These are phyloP conservation scores for Simplicillium aogashimaense DNA, from an alignment of 2,329 filamentous ascomycete genomes.

Conservation along the genomic window DNA sequence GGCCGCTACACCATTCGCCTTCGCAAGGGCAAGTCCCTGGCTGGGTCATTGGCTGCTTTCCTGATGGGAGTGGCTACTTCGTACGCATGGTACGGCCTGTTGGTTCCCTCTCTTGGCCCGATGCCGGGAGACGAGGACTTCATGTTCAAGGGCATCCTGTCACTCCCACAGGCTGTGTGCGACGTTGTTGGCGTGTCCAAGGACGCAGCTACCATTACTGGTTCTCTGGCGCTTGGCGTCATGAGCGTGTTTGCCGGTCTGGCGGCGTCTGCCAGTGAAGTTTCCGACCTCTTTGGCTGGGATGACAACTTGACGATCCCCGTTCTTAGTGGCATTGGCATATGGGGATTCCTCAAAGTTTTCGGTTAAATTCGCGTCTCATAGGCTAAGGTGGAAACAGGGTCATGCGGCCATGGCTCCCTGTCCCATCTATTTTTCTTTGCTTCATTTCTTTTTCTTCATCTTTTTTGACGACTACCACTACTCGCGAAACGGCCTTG, in stretches of 20 bases:
- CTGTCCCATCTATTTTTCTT: slow-evolving; percentile 13
- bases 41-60: slow-evolving; percentile 79
- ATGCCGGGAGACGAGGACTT: slow-evolving; percentile 60
- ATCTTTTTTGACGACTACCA: background rate
- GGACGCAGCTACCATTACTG: slow-evolving; percentile 52
- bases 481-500: too few species aligned
- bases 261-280: slow-evolving; percentile 79
- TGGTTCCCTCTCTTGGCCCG: slow-evolving; percentile 59
- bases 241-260: slow-evolving; percentile 86
- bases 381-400: too few species aligned
- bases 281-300: slow-evolving; percentile 84
- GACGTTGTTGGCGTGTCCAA: slow-evolving; percentile 51
- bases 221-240: slow-evolving; percentile 62
- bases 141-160: slow-evolving; percentile 71
- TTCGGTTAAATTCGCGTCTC: too few species aligned
- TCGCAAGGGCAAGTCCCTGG: slow-evolving; percentile 80
- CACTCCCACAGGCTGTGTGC: slow-evolving; percentile 53
- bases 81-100: slow-evolving; percentile 76
- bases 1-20: slow-evolving; percentile 82
- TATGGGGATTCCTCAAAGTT: slow-evolving; percentile 84
- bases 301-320: slow-evolving; percentile 98
- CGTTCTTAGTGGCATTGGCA: slow-evolving; percentile 74
- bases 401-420: too few species aligned
- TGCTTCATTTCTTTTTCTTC: background rate
- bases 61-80: slow-evolving; percentile 75